These are phyloP conservation scores for Streptanthus diversifolius DNA, from an alignment of 345 rosid genomes.

Conservation along the genomic window DNA sequence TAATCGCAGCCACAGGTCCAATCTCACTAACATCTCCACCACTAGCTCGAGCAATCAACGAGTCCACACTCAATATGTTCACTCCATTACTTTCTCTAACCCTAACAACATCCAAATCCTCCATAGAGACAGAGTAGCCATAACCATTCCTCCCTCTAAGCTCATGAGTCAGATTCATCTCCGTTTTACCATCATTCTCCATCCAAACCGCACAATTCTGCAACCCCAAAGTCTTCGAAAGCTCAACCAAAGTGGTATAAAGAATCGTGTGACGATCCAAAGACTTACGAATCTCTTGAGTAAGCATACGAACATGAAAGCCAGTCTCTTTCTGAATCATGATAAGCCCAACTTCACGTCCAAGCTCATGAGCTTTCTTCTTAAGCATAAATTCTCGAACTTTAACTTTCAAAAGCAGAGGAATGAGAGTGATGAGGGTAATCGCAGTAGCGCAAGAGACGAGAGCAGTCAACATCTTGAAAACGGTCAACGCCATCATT, in stretches of 20 bases:
- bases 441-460: constrained; percentile 97
- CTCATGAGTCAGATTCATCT: constrained; percentile 76
- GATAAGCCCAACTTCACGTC: constrained; percentile 86
- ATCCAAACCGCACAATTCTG: constrained; percentile 97
- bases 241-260: constrained; percentile 84
- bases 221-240: constrained; percentile 77
- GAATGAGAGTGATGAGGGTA: constrained; percentile 82
- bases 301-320: constrained; percentile 88
- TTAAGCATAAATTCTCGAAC: constrained; percentile 89
- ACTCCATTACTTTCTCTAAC: constrained; percentile 61
- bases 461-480: constrained; percentile 87
- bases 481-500: constrained; percentile 83
- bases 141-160: constrained; percentile 40
- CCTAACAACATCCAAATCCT: constrained; percentile 62
- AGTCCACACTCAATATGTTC: constrained; percentile 51
- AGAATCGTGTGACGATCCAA: constrained; percentile 83
- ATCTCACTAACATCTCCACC: constrained; percentile 48
- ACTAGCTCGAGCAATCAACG: constrained; percentile 63
- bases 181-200: constrained; percentile 58
- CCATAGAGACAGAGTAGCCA: constrained; percentile 47
- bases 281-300: constrained; percentile 88
- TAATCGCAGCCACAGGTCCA: constrained; percentile 82
- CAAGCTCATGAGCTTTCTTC: constrained; percentile 88
- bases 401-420: constrained; percentile 88
- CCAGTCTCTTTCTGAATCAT: constrained; percentile 86